Percentiles rank a stretch among this genome's conserved stretches.
These are phyloP conservation scores for Pachysandra terminalis DNA, from an alignment of 164 flowering plant species.

Conservation along the genomic window DNA sequence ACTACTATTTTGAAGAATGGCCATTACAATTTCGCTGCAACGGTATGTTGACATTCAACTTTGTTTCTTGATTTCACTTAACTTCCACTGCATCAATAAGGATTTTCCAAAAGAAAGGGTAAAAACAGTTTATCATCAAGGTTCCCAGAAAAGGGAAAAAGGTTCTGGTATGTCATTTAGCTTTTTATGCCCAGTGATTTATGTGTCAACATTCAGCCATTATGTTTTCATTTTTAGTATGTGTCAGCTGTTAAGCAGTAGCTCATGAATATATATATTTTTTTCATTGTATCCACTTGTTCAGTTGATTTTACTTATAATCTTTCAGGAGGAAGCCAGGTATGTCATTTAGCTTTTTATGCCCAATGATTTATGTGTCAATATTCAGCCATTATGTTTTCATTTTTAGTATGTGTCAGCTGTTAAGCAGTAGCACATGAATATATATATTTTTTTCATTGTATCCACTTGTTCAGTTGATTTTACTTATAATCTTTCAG, in stretches of 20 bases:
- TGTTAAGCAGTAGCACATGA: no score
- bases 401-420: no score
- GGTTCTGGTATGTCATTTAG: no score
- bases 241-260: no score
- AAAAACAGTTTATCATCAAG: no score
- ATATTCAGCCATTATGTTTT: no score
- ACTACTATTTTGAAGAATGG: slow-evolving; percentile 36
- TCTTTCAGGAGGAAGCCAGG: slow-evolving; percentile 41
- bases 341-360: no score
- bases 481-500: slow-evolving; percentile 22
- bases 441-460: not conserved
- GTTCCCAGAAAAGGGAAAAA: no score
- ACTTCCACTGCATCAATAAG: not conserved
- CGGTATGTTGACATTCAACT: slow-evolving; percentile 26
- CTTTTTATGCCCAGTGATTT: not conserved
- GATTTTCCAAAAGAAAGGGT: not conserved
- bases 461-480: slow-evolving; percentile 1
- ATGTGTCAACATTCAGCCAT: not conserved
- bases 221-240: no score
- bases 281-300: not conserved
- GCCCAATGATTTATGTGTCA: no score
- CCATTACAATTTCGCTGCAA: slow-evolving; percentile 32
- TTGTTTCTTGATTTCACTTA: not conserved
- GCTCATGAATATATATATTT: not conserved
- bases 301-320: slow-evolving; percentile 2